Conservation (phyloP, 257 asterid genomes). For the Cinchona pubescens region DNA sequence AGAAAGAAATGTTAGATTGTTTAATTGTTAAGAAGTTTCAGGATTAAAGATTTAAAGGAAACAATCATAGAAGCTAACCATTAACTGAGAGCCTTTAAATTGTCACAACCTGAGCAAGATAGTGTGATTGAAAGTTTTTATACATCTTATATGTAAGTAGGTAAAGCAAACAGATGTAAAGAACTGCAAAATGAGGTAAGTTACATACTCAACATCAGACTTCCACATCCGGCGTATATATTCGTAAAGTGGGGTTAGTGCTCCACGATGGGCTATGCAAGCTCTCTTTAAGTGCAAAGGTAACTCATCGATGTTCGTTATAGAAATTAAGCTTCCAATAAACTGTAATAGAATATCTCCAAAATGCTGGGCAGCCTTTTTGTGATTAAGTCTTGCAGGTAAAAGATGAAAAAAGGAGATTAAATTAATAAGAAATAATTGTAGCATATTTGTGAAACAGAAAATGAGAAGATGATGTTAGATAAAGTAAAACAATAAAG, state of each 20-base stretch:
- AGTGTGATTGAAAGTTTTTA: neutral
- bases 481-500: neutral
- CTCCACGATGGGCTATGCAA: constrained; percentile 76
- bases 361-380: constrained; percentile 92
- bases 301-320: constrained; percentile 44
- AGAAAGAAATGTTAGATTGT: neutral
- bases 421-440: neutral
- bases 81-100: neutral
- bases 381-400: constrained; percentile 20
- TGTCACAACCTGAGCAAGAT: neutral
- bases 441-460: neutral
- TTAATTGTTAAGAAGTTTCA: neutral
- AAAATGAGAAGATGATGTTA: constrained; percentile 4
- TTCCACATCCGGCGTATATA: constrained; percentile 87
- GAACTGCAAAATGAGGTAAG: constrained; percentile 15
- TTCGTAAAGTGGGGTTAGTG: constrained; percentile 64
- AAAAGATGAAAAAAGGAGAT: neutral
- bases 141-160: neutral
- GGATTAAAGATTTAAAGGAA: neutral
- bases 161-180: constrained; percentile 4
- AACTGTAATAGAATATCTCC: constrained; percentile 83
- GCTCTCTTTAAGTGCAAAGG: constrained; percentile 82
- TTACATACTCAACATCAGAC: constrained; percentile 69
- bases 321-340: constrained; percentile 70
- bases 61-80: neutral